Evolutionary conservation across 2,329 filamentous ascomycete species (phyloP), one percentile per base, ranked within the genome.

Genomic region (Neurospora crassa): DNA sequence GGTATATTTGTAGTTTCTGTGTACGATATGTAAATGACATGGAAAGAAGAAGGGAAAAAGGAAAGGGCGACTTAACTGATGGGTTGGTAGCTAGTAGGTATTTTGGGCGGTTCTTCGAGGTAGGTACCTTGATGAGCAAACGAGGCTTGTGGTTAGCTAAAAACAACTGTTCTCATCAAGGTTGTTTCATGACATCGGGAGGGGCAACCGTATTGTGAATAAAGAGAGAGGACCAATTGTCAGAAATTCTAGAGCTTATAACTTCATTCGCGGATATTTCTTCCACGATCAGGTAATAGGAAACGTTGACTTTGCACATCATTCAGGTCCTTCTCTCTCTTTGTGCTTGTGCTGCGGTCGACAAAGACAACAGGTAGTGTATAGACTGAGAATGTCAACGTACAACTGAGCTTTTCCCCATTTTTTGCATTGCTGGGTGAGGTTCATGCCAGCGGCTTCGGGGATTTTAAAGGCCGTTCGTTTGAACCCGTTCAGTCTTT

Each of bases 281-380:
- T 81, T 80, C 84, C 81, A 82, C 83, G 82, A 83, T 96, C 93
- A 92, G 93, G 89, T 97, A 97, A 97, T 97, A 97, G 93, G 93
- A 96, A 97, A 97, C 93, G 93, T 96, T 91, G 83, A 89, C 84
- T 84, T 86, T 84, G 82, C 87, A 93, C 92, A 94, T 96, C 92
- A 93, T 87, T 59, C 47, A 59, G 47, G 47, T 29, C 24, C 29
- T 4, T 53, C 5, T 53, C 20, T 43, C 37, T 40, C 8, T 40
- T 1, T 37, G 37, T 40, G 42, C 7, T 43, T n/a, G 7, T 37
- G 42, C 18, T 43, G 42, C 8, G 42, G 20, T 59, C 42, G 42
- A 18, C 7, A 43, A 43, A 43, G 14, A 67, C 53, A 74, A 74
- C 74, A 71, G 73, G 69, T 70, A 69, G 67, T 70, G 73, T 29